phyloP scores from a whole-genome alignment of 2,329 filamentous ascomycete genomes.

The Cladosporium halotolerans region DNA sequence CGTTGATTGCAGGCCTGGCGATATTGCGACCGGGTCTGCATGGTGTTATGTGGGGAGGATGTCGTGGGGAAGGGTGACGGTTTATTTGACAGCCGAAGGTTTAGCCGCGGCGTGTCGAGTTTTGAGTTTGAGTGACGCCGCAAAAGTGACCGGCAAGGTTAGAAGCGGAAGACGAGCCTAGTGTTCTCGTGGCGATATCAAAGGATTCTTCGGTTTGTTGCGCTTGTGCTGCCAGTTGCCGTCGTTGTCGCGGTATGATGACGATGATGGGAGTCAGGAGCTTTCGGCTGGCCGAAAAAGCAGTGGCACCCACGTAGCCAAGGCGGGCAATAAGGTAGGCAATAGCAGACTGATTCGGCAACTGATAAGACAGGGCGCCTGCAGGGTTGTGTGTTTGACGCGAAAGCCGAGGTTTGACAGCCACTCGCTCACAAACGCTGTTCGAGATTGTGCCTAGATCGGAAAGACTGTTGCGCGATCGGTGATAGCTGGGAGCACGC shows the following conservation, averaged over 20 bases:
- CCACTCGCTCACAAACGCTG: not conserved
- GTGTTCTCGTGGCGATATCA: too few species aligned
- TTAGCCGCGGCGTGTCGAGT: constrained; percentile 1
- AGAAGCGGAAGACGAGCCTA: too few species aligned
- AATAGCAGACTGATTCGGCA: constrained; percentile 2
- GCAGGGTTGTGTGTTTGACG: not conserved
- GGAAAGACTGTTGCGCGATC: not conserved
- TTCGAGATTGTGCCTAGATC: constrained; percentile 1
- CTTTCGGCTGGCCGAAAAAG: constrained; percentile 1
- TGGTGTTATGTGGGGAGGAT: constrained; percentile 1
- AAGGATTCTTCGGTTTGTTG: not conserved
- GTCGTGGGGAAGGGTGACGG: not conserved
- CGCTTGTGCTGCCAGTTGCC: not conserved
- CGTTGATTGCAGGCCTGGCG: constrained; percentile 23
- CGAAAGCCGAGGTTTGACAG: constrained; percentile 1
- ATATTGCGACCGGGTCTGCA: constrained; percentile 19
- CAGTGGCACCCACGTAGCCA: not conserved
- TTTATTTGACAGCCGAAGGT: not conserved
- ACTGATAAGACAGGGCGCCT: constrained; percentile 9
- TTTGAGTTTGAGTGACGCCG: constrained; percentile 7
- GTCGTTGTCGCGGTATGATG: not conserved
- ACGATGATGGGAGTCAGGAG: not conserved
- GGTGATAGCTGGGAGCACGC: not conserved
- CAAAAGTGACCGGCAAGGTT: constrained; percentile 2
- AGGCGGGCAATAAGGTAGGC: constrained; percentile 5